Percentiles rank a stretch among this genome's conserved stretches.
These are phyloP conservation scores for Umbelopsis sp. DNA, from an alignment of 192 early-diverging fungal genomes.

Conservation along the genomic window DNA sequence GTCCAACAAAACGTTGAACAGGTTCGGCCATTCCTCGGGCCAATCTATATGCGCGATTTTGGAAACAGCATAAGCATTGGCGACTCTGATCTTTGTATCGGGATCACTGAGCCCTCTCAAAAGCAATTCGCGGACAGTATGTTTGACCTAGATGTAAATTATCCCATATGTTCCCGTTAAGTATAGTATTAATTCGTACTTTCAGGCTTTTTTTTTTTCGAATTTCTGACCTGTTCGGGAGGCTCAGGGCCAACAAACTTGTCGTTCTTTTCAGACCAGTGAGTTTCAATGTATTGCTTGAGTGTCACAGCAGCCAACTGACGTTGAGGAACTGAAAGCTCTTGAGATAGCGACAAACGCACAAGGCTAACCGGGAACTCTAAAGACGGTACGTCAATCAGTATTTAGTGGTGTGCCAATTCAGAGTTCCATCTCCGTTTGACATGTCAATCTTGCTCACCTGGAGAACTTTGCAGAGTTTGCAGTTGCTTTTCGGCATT, in stretches of 20 bases:
- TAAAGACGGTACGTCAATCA: conserved; percentile 21
- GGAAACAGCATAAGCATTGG: conserved; percentile 80
- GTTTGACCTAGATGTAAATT: conserved; percentile 55
- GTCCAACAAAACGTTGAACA: conserved; percentile 76
- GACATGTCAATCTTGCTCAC: conserved; percentile 35
- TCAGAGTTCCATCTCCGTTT: not conserved
- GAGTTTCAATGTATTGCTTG: conserved; percentile 71
- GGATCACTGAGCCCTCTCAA: conserved; percentile 63
- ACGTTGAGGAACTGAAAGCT: conserved; percentile 63
- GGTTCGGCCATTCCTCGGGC: conserved; percentile 91
- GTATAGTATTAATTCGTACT: not conserved
- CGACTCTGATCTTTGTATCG: conserved; percentile 63
- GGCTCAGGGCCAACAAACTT: conserved; percentile 61
- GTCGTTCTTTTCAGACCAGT: conserved; percentile 70
- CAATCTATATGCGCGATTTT: conserved; percentile 92
- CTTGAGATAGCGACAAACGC: conserved; percentile 63
- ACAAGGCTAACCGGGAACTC: conserved; percentile 74
- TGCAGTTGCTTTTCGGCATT: conserved; percentile 71
- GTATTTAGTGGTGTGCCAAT: not conserved
- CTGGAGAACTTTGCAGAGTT: conserved; percentile 65
- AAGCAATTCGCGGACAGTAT: conserved; percentile 54
- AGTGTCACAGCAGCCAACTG: conserved; percentile 75
- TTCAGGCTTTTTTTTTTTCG: not conserved
- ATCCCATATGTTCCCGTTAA: not conserved
- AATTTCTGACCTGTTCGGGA: conserved; percentile 53